Percentiles rank a stretch among this genome's conserved stretches.
Conservation (phyloP, 1,284 basidiomycete species). For the Fomitopsis betulina region DNA sequence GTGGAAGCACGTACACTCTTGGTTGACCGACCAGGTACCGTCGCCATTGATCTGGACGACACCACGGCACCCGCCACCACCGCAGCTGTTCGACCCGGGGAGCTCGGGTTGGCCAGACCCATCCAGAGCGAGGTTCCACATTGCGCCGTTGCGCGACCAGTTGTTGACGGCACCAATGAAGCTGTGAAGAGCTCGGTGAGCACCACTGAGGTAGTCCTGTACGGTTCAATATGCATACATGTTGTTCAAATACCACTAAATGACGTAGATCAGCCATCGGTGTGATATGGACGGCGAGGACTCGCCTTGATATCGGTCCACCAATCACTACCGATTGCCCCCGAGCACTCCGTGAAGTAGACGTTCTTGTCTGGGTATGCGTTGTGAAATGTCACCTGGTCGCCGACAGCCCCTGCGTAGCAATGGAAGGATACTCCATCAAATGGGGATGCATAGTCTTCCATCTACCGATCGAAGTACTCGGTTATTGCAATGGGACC, state of each 20-base stretch:
- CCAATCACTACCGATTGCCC: constrained; percentile 58
- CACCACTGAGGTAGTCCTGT: not conserved
- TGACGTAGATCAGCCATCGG: constrained; percentile 8
- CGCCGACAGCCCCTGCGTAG: constrained; percentile 36
- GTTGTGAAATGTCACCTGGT: constrained; percentile 41
- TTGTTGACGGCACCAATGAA: constrained; percentile 42
- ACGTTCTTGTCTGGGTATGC: constrained; percentile 44
- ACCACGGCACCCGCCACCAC: constrained; percentile 53
- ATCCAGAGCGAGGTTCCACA: constrained; percentile 73
- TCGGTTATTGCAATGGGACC: too few species aligned
- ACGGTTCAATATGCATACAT: not conserved
- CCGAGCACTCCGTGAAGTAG: constrained; percentile 49
- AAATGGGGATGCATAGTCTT: constrained; percentile 39
- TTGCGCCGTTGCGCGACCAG: constrained; percentile 47
- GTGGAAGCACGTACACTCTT: constrained; percentile 51
- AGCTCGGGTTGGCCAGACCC: constrained; percentile 56
- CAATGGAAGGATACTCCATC: constrained; percentile 49
- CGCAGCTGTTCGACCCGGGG: constrained; percentile 59
- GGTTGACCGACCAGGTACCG: constrained; percentile 59
- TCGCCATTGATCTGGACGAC: constrained; percentile 61
- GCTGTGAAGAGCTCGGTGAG: constrained; percentile 13
- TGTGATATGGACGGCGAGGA: constrained; percentile 7
- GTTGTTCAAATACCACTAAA: not conserved
- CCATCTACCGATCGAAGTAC: constrained; percentile 33
- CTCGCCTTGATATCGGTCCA: constrained; percentile 72